A percentile compares a stretch with the other conserved stretches of the same genome.
These are phyloP conservation scores for Daldinia vernicosa DNA, from an alignment of 495 filamentous ascomycete species.

Conservation along the genomic window DNA sequence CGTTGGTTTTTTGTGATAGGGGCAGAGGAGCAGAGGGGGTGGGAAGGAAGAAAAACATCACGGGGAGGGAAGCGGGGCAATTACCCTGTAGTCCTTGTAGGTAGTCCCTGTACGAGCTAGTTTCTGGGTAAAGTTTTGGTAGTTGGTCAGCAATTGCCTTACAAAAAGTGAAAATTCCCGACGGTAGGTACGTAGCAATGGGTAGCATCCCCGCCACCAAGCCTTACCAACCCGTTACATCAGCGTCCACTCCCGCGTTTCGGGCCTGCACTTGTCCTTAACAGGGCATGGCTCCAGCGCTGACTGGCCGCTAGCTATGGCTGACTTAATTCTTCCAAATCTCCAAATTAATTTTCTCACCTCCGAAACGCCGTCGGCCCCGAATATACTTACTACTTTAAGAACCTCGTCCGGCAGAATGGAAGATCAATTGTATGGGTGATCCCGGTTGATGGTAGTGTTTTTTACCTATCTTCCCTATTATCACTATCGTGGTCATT, in stretches of 20 bases:
- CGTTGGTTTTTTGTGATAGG: conserved; percentile 19
- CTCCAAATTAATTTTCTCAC: conserved; percentile 26
- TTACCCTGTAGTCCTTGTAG: neutral
- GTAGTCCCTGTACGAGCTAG: neutral
- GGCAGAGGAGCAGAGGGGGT: too few relatives aligned
- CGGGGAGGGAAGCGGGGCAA: neutral
- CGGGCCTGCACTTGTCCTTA: conserved; percentile 30
- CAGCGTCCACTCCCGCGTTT: conserved; percentile 21
- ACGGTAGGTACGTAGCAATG: conserved; percentile 8
- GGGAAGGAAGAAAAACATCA: neutral
- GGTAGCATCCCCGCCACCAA: conserved; percentile 19
- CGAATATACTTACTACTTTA: conserved; percentile 28
- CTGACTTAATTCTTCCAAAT: conserved; percentile 45
- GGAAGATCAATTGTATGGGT: conserved; percentile 11
- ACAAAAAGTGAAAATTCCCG: conserved; percentile 21
- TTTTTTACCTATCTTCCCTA: neutral
- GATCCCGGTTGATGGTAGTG: neutral
- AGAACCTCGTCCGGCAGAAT: conserved; percentile 31
- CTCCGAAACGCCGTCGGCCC: conserved; percentile 11
- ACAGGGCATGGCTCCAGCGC: conserved; percentile 17
- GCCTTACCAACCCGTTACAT: conserved; percentile 40
- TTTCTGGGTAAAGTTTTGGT: neutral
- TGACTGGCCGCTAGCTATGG: conserved; percentile 29
- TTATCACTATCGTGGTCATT: neutral
- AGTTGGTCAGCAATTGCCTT: conserved; percentile 28